A percentile compares a stretch with the other conserved stretches of the same genome.
These are phyloP conservation scores for Mucuna pruriens DNA, from an alignment of 306 rosid genomes.

Conservation along the genomic window DNA sequence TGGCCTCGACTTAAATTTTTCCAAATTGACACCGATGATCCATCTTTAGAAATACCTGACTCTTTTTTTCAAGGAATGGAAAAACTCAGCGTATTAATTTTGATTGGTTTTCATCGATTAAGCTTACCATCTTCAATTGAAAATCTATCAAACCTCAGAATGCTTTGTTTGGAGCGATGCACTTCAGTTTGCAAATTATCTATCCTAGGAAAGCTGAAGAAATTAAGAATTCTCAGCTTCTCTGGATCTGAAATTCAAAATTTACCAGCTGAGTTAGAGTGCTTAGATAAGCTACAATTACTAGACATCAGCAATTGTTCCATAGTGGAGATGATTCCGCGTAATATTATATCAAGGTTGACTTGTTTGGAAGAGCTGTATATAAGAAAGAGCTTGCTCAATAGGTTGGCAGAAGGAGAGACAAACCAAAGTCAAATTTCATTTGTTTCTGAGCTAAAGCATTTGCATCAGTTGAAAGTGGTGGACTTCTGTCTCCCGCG, in stretches of 20 bases:
- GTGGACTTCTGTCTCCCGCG: background rate
- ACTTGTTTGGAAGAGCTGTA: background rate
- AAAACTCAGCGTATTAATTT: background rate
- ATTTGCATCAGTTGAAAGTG: background rate
- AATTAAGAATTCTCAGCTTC: conserved; percentile 8
- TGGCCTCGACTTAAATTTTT: background rate
- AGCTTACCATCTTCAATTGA: background rate
- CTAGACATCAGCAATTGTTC: background rate
- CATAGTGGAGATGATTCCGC: background rate
- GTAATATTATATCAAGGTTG: background rate
- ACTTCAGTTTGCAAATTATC: background rate
- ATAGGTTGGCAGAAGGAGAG: background rate
- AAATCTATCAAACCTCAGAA: background rate
- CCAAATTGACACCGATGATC: background rate
- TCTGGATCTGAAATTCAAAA: background rate
- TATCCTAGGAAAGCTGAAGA: background rate
- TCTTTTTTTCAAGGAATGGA: background rate
- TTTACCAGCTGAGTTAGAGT: background rate
- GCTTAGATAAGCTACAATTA: background rate
- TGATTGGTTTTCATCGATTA: background rate
- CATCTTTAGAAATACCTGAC: background rate
- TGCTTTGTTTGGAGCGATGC: conserved; percentile 15
- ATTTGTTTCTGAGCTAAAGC: background rate
- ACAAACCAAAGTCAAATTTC: background rate
- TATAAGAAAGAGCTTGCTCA: background rate